phyloP scores from a whole-genome alignment of 2,329 filamentous ascomycete species.

The Alternaria postmessia region DNA sequence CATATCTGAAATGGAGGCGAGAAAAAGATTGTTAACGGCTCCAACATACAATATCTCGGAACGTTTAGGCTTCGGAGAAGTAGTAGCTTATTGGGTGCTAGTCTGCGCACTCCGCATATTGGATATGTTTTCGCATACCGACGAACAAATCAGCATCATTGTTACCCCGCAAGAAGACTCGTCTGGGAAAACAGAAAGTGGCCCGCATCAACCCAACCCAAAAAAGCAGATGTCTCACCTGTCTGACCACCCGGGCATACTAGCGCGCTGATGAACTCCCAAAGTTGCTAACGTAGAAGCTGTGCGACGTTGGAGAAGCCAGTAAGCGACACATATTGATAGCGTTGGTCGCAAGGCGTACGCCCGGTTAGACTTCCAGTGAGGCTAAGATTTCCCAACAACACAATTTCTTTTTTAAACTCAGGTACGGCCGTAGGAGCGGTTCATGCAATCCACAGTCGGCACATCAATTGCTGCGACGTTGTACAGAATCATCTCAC shows the following conservation, averaged over 20 bases:
- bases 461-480: neutral
- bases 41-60: neutral
- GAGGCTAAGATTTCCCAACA: neutral
- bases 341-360: neutral
- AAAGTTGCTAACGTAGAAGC: neutral
- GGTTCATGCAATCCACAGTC: neutral
- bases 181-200: neutral
- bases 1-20: constrained; percentile 91
- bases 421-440: neutral
- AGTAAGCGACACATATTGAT: neutral
- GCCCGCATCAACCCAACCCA: neutral
- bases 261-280: neutral
- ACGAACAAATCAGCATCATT: neutral
- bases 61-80: neutral
- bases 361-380: neutral
- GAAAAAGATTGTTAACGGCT: constrained; percentile 65
- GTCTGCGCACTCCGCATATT: constrained; percentile 7
- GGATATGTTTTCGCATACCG: constrained; percentile 1
- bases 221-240: neutral
- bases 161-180: neutral
- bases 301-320: neutral
- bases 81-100: neutral
- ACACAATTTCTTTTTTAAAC: neutral
- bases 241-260: neutral
- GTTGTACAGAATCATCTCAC: neutral